A percentile compares a stretch with the other conserved stretches of the same genome.
phyloP scores from a whole-genome alignment of 2,329 filamentous ascomycete species.

The Hysterium pulicare region DNA sequence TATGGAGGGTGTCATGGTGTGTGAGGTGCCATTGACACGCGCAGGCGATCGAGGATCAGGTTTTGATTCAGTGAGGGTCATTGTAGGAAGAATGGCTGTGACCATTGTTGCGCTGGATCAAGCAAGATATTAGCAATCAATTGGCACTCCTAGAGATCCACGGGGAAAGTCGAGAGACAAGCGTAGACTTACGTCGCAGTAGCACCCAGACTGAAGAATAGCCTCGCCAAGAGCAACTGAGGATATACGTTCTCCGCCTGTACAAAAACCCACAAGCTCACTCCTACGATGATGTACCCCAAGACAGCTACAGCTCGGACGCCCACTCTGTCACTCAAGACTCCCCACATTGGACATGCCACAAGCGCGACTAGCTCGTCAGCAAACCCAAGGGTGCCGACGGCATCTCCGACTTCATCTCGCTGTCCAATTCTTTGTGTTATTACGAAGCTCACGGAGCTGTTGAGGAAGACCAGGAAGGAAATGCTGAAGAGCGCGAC shows the following conservation, averaged over 20 bases:
- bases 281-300: constrained; percentile 77
- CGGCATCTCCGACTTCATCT: constrained; percentile 70
- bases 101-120: constrained; percentile 75
- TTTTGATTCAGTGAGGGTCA: constrained; percentile 44
- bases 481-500: constrained; percentile 84
- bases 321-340: constrained; percentile 72
- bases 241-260: constrained; percentile 87
- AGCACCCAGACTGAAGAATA: constrained; percentile 86
- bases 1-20: constrained; percentile 64
- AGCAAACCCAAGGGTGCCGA: constrained; percentile 79
- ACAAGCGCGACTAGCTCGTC: constrained; percentile 80
- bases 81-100: constrained; percentile 81
- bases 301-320: constrained; percentile 63
- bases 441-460: constrained; percentile 78
- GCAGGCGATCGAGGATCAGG: constrained; percentile 25
- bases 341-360: constrained; percentile 76
- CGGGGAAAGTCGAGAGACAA: neutral
- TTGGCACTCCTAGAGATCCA: neutral
- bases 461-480: constrained; percentile 87
- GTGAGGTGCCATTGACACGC: constrained; percentile 42
- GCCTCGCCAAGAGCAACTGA: constrained; percentile 75
- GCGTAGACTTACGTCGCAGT: constrained; percentile 77
- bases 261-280: constrained; percentile 75
- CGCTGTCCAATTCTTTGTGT: constrained; percentile 77
- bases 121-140: constrained; percentile 3